Evolutionary conservation across 1,284 basidiomycete genomes (phyloP).

Genomic region (Fistulinella cinereoalba): DNA sequence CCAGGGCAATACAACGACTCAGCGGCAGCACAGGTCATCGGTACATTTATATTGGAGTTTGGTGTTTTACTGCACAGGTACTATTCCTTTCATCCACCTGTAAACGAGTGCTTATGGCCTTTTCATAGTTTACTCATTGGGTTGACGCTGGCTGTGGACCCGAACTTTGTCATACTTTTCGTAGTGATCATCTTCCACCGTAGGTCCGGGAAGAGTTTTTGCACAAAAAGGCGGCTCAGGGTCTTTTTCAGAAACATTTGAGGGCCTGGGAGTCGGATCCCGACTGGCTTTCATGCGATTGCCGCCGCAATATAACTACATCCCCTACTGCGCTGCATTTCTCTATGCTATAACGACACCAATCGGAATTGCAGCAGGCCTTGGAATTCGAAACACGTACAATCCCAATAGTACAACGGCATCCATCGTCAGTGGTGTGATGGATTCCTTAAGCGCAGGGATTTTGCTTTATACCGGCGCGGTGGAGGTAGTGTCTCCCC

Average conservation of each 20-base stretch:
- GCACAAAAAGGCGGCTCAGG: conserved; percentile 4
- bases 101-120: neutral
- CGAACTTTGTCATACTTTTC: conserved; percentile 82
- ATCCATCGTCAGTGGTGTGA: conserved; percentile 76
- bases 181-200: conserved; percentile 91
- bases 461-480: conserved; percentile 91
- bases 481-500: conserved; percentile 60
- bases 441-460: conserved; percentile 85
- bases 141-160: conserved; percentile 86
- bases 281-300: conserved; percentile 76
- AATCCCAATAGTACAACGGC: conserved; percentile 76
- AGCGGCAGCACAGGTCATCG: conserved; percentile 75
- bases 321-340: conserved; percentile 64
- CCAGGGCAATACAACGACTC: conserved; percentile 36
- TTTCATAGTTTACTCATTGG: conserved; percentile 76
- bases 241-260: conserved; percentile 69
- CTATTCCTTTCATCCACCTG: neutral
- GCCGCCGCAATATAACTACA: conserved; percentile 54
- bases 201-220: conserved; percentile 36
- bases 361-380: conserved; percentile 78
- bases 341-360: conserved; percentile 82
- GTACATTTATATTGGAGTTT: conserved; percentile 85
- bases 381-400: conserved; percentile 80
- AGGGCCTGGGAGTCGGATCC: conserved; percentile 87
- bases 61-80: conserved; percentile 87